Conservation (phyloP, 2,329 filamentous ascomycete species). For the Coleophoma crateriformis region DNA sequence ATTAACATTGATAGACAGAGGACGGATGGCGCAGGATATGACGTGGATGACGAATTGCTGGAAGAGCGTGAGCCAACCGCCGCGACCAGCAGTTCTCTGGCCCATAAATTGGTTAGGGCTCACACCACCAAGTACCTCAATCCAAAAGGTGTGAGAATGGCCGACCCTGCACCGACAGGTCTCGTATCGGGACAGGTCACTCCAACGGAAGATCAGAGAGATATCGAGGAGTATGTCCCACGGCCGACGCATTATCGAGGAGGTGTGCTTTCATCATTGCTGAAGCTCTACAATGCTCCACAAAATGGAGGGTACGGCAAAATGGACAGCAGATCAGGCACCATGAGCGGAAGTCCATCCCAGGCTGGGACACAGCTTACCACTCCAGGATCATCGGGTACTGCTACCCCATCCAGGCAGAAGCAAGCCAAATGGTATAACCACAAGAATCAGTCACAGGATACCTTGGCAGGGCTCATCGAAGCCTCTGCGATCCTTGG, state of each 20-base stretch:
- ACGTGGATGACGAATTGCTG: constrained; percentile 18
- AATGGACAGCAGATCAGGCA: constrained; percentile 17
- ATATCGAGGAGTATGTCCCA: constrained; percentile 59
- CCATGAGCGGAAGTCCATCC: constrained; percentile 29
- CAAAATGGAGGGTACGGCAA: constrained; percentile 3
- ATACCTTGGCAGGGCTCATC: constrained; percentile 44
- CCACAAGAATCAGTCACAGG: constrained; percentile 35
- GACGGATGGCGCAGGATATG: constrained; percentile 16
- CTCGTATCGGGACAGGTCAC: constrained; percentile 40
- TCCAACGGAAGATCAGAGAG: constrained; percentile 31
- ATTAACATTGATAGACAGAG: constrained; percentile 17
- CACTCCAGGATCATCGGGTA: constrained; percentile 37
- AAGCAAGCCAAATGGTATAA: constrained; percentile 28
- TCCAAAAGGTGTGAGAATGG: constrained; percentile 11
- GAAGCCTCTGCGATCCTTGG: constrained; percentile 49
- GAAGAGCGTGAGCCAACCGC: constrained; percentile 10
- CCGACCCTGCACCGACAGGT: constrained; percentile 5
- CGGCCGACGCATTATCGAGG: constrained; percentile 64
- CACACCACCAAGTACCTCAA: constrained; percentile 27
- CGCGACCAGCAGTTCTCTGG: constrained; percentile 29
- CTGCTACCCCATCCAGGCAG: constrained; percentile 22
- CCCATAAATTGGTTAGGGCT: constrained; percentile 35
- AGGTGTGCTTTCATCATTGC: constrained; percentile 66
- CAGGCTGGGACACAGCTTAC: constrained; percentile 28
- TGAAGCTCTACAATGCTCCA: constrained; percentile 62